Conservation (phyloP, 176 grass and related monocot species). For the Ananas comosus region DNA sequence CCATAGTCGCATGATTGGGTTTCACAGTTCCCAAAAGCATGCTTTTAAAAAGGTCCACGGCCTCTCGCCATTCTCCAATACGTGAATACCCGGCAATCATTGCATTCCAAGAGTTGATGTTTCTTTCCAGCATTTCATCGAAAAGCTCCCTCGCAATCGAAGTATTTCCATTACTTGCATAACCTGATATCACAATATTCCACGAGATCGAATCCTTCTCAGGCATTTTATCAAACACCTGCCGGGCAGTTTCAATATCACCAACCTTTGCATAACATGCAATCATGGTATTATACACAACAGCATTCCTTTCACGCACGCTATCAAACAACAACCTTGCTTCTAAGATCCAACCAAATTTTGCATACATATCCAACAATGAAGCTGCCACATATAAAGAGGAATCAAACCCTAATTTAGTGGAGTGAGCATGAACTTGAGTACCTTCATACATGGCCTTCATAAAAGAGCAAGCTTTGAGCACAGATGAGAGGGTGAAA, state of each 20-base stretch:
- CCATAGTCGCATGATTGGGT: conserved; percentile 39
- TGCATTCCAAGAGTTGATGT: conserved; percentile 47
- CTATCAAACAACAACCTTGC: conserved; percentile 26
- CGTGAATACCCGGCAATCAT: conserved; percentile 29
- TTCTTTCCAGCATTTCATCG: conserved; percentile 31
- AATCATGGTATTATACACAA: conserved; percentile 32
- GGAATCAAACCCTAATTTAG: conserved; percentile 21
- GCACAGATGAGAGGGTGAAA: conserved; percentile 41
- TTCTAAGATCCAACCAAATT: not conserved
- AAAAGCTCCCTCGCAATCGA: conserved; percentile 14
- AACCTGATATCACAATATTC: conserved; percentile 43
- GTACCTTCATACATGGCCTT: conserved; percentile 13
- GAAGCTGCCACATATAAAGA: conserved; percentile 25
- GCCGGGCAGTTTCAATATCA: conserved; percentile 16
- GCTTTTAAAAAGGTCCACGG: conserved; percentile 29
- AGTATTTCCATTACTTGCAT: conserved; percentile 10
- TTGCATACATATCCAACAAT: conserved; percentile 37
- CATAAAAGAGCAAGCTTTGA: conserved; percentile 28
- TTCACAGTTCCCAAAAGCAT: conserved; percentile 25
- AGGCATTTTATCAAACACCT: conserved; percentile 34
- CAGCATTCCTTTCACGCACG: conserved; percentile 16
- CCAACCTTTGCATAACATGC: conserved; percentile 29
- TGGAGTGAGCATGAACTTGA: conserved; percentile 33
- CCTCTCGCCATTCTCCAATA: conserved; percentile 32
- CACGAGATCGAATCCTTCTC: conserved; percentile 40